These are phyloP conservation scores for Psilocybe azurescens DNA, from an alignment of 768 basidiomycete genomes.

Conservation along the genomic window DNA sequence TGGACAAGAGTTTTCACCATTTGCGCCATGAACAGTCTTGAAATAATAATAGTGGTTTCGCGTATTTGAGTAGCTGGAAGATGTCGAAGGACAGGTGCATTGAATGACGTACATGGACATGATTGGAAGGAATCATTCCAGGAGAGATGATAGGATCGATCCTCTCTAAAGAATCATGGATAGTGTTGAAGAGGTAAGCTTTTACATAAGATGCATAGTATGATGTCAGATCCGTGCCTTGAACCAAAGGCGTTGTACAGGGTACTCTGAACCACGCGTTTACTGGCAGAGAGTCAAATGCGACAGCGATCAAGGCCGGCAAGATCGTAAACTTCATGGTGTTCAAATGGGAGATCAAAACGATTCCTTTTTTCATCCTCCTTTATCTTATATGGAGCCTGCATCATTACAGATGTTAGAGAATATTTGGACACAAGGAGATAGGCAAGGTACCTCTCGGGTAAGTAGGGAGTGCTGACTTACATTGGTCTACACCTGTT, in stretches of 20 bases:
- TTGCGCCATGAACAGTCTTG: conserved; percentile 44
- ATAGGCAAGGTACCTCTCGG: neutral
- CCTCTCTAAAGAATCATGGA: conserved; percentile 29
- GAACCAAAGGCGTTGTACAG: conserved; percentile 44
- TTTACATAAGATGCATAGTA: neutral
- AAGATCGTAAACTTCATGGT: neutral
- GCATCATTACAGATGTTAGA: neutral
- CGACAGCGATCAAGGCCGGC: neutral
- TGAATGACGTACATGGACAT: conserved; percentile 42
- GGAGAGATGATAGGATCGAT: conserved; percentile 45
- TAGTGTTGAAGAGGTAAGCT: neutral
- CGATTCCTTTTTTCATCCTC: neutral
- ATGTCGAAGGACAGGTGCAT: neutral
- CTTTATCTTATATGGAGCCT: conserved; percentile 2
- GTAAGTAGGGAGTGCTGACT: too few species aligned
- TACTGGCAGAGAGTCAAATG: conserved; percentile 1
- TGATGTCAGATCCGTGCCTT: conserved; percentile 31
- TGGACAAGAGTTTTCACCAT: conserved; percentile 28
- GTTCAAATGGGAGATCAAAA: neutral
- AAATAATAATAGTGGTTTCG: neutral
- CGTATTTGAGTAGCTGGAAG: too few species aligned
- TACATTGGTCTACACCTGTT: neutral
- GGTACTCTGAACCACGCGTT: conserved; percentile 48
- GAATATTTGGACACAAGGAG: neutral
- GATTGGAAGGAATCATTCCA: conserved; percentile 38